A percentile compares a stretch with the other conserved stretches of the same genome.
phyloP scores from a whole-genome alignment of 495 filamentous ascomycete genomes.

The Penicillium macrosclerotiorum region DNA sequence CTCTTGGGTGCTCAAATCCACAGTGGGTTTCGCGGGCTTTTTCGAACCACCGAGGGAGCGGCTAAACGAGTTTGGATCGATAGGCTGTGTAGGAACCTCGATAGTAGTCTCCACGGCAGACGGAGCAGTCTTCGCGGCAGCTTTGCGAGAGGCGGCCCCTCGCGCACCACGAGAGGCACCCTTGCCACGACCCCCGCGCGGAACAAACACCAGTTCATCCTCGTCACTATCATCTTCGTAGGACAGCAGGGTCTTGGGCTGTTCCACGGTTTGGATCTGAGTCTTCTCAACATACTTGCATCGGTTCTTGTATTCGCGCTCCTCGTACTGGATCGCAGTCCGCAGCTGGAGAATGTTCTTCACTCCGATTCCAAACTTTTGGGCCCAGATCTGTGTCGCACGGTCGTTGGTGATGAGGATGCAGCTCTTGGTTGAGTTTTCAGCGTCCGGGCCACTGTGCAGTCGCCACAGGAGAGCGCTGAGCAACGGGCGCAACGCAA shows the following conservation, averaged over 20 bases:
- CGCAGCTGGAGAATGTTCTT: conserved; percentile 61
- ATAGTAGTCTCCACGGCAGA: conserved; percentile 23
- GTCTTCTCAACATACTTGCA: conserved; percentile 49
- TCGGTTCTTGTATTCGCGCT: conserved; percentile 57
- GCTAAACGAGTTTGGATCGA: conserved; percentile 56
- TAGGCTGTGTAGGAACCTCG: conserved; percentile 50
- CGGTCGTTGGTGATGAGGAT: conserved; percentile 62
- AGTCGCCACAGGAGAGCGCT: conserved; percentile 62
- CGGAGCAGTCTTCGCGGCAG: conserved; percentile 25
- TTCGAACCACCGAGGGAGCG: conserved; percentile 34
- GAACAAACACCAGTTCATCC: conserved; percentile 57
- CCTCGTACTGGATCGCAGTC: conserved; percentile 57
- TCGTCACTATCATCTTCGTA: conserved; percentile 56
- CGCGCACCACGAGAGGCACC: conserved; percentile 31
- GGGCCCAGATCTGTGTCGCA: conserved; percentile 52
- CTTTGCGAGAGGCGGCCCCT: conserved; percentile 22
- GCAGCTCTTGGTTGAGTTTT: conserved; percentile 39
- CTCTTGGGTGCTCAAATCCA: conserved; percentile 38
- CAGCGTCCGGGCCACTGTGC: conserved; percentile 45
- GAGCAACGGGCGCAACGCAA: conserved; percentile 54
- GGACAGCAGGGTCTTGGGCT: conserved; percentile 39
- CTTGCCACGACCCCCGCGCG: conserved; percentile 44
- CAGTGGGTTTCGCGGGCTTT: conserved; percentile 27
- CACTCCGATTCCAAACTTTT: conserved; percentile 57
- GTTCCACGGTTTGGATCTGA: conserved; percentile 30